These are phyloP conservation scores for Botrytis hyacinthi DNA, from an alignment of 2,329 filamentous ascomycete species.

Conservation along the genomic window DNA sequence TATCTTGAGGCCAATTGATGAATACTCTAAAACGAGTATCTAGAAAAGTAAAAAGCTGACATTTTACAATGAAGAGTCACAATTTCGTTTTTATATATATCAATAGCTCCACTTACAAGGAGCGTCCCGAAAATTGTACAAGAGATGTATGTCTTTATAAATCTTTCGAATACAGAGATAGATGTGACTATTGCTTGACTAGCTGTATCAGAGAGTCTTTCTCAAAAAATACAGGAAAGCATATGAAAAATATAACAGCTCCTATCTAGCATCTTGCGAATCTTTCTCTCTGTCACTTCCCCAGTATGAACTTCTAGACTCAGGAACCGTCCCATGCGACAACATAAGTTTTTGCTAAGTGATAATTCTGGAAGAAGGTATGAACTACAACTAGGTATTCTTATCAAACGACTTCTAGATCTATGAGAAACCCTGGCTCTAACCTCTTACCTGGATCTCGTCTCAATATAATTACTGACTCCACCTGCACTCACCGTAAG, in stretches of 20 bases:
- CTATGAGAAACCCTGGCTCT: not conserved
- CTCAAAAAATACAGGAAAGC: not conserved
- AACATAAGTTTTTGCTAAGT: not conserved
- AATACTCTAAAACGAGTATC: not conserved
- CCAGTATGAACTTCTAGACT: not conserved
- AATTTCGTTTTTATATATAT: not conserved
- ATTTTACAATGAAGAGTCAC: not conserved
- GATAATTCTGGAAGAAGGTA: not conserved
- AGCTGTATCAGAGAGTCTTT: not conserved
- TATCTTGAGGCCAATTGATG: not conserved
- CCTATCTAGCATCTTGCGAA: no score
- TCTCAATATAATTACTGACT: not conserved
- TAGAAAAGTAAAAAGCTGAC: accelerated
- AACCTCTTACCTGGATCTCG: not conserved
- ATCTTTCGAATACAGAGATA: not conserved
- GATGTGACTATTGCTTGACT: not conserved
- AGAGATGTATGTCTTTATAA: not conserved
- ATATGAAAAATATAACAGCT: not conserved
- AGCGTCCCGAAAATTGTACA: not conserved
- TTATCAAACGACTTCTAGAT: not conserved
- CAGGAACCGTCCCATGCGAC: not conserved
- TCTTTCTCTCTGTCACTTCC: not conserved
- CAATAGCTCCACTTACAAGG: not conserved
- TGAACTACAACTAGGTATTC: not conserved
- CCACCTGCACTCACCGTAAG: not conserved